These are phyloP conservation scores for Phalaenopsis equestris DNA, from an alignment of 106 monocot genomes.

Conservation along the genomic window DNA sequence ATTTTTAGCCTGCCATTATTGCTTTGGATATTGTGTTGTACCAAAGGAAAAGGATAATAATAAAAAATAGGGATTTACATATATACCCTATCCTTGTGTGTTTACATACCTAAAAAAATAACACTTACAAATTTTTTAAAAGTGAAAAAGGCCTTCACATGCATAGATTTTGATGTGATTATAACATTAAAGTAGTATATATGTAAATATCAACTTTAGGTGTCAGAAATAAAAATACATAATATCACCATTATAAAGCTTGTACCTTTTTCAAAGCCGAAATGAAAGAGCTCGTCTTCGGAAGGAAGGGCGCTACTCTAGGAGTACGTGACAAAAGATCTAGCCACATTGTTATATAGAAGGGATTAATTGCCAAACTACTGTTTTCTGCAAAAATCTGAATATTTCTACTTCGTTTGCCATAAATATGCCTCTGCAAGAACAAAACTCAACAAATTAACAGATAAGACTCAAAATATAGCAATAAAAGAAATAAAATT, in stretches of 20 bases:
- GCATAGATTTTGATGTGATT: no score
- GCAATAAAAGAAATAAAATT: not conserved
- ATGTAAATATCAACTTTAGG: not conserved
- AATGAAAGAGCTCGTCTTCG: conserved; percentile 72
- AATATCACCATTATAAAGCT: not conserved
- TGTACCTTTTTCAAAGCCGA: conserved; percentile 72
- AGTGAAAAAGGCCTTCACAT: no score
- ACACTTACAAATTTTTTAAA: no score
- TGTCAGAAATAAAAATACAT: not conserved
- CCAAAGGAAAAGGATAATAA: not conserved
- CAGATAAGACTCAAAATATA: not conserved
- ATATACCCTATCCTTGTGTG: no score
- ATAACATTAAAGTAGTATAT: no score
- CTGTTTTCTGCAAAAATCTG: conserved; percentile 81
- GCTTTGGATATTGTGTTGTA: not conserved
- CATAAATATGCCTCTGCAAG: conserved; percentile 94
- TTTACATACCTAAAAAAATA: no score
- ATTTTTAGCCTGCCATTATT: not conserved
- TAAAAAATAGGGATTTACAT: no score
- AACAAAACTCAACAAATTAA: not conserved
- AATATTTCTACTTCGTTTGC: conserved; percentile 63
- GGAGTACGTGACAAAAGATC: conserved; percentile 85
- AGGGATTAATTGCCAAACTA: conserved; percentile 74
- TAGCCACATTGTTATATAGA: conserved; percentile 73
- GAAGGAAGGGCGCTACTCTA: conserved; percentile 93